Evolutionary conservation across 139 green algal species (phyloP).

Genomic region (Chlorella sp.): DNA sequence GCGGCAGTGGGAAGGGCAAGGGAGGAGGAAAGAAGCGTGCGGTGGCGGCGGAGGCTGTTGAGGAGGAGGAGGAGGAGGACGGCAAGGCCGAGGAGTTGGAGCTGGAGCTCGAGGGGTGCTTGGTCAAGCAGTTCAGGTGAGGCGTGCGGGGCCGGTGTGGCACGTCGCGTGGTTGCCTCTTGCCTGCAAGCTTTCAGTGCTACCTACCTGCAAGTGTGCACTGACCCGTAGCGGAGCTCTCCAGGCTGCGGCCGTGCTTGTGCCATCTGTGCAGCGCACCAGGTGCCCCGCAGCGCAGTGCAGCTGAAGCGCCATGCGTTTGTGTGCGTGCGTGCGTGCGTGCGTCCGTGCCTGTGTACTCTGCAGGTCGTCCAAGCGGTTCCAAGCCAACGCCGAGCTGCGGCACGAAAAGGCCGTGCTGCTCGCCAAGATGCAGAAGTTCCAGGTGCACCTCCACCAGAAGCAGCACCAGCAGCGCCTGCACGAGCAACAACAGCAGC

Average conservation of each 20-base stretch:
- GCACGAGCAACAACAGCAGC: background rate
- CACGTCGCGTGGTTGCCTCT: background rate
- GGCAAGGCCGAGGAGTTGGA: background rate
- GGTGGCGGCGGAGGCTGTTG: background rate
- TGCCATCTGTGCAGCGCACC: background rate
- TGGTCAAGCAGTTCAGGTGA: slow-evolving; percentile 2
- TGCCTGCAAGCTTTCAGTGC: background rate
- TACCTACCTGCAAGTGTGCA: background rate
- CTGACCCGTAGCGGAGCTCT: background rate
- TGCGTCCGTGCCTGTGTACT: background rate
- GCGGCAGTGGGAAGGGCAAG: background rate
- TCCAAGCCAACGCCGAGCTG: slow-evolving; percentile 17
- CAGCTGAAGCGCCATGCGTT: too few species aligned
- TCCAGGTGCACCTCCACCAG: slow-evolving; percentile 35
- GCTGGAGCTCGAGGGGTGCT: background rate
- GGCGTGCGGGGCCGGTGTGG: background rate
- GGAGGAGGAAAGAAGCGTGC: background rate
- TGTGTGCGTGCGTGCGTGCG: background rate
- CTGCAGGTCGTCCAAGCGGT: background rate
- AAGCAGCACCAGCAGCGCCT: slow-evolving; percentile 6
- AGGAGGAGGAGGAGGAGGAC: slow-evolving; percentile 1
- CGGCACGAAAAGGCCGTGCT: slow-evolving; percentile 18
- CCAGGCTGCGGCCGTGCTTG: background rate
- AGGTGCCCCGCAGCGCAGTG: too few species aligned
- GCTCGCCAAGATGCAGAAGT: slow-evolving; percentile 25